Base-by-base conservation (phyloP, 2,329 filamentous ascomycete species). In the Sporothrix variecibatus region DNA sequence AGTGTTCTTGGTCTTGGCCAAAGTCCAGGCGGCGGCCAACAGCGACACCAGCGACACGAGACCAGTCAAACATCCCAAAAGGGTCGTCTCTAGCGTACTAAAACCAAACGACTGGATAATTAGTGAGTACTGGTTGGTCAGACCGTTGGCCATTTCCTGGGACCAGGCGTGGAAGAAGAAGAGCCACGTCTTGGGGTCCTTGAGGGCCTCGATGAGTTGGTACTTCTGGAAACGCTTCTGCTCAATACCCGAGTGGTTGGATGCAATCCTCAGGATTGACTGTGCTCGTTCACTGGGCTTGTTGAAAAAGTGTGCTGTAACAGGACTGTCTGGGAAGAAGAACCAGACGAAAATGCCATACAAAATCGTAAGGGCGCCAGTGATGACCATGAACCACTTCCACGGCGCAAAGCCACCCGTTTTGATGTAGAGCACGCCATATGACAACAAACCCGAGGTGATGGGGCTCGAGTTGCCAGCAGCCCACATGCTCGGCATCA, bases 401-500 rank as follows among this genome's bases (percentile, higher is more conserved):
- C 77, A 78, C 23, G 74, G 26, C 1, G 74, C 38, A 26, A 76
- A 73, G 38, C 26, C 46, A 23, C 43, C 58, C 49, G 70, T 73
- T 20, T 80, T 74, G 12, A 77, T 76, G 15, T 28, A 68, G n/a
- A 81, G 81, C 62, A 84, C 83, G 38, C 82, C 83, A 62, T 84
- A 84, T 2, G 82, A 75, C 11, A 84, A 77, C 46, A 79, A 79
- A 3, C 83, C 83, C 3, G 83, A 82, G 4, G 84, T 75, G 65
- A 84, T 83, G 76, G 83, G 82, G 3, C 79, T 82, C 38, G 65
- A 49, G 64, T 80, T 80, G 83, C 91, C 92, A 70, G 84, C 86
- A 80, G 92, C 92, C 91, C 91, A 93, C 72, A 92, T 87, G 1
- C 86, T 87, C 4, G 74, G 74, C 2, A 87, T 88, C 6, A 91